Evolutionary conservation across 345 rosid genomes (phyloP).

Genomic region (Eucalyptus coolabah): DNA sequence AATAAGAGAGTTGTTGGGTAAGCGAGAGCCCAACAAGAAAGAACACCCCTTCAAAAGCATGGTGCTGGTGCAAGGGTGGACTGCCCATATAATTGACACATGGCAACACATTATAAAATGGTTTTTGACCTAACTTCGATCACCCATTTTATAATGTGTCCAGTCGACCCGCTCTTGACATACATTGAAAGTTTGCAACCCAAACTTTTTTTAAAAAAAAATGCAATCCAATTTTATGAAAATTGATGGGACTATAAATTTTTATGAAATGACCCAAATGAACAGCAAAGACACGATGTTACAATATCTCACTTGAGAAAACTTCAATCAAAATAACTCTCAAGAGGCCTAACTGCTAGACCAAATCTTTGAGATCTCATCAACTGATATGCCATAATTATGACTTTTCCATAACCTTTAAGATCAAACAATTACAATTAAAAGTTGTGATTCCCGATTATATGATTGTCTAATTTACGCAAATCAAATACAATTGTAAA

Average conservation of each 20-base stretch:
- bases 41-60: neutral
- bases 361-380: neutral
- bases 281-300: neutral
- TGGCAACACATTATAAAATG: neutral
- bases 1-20: neutral
- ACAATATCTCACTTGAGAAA: neutral
- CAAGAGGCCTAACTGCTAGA: neutral
- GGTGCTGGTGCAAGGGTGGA: neutral
- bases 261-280: neutral
- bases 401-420: neutral
- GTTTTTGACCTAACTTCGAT: neutral
- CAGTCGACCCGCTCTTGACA: neutral
- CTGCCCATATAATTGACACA: neutral
- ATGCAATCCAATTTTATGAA: neutral
- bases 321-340: neutral
- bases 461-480: too few relatives aligned
- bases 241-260: neutral
- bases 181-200: neutral
- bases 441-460: too few relatives aligned
- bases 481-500: too few relatives aligned
- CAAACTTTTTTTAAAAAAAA: neutral
- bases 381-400: neutral
- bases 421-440: neutral
- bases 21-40: neutral
- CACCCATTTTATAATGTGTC: neutral